Evolutionary conservation across 208 protist species (phyloP), one percentile per base, ranked within the genome.

Genomic region (Trypanosomatidae sp.): DNA sequence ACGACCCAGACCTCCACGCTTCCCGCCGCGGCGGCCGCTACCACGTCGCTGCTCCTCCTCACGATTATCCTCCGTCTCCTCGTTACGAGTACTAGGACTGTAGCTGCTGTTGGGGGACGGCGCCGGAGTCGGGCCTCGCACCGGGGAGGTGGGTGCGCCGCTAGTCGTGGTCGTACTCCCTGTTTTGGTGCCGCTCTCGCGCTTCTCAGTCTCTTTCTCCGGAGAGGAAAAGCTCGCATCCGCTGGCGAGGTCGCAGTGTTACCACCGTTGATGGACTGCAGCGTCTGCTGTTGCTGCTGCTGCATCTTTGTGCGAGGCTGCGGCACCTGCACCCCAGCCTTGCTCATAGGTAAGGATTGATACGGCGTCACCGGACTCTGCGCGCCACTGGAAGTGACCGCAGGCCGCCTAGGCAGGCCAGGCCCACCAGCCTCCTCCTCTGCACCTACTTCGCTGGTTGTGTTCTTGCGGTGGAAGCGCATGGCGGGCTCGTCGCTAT

Each of bases 251-350:
- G 76, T 65, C 0, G 53, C 77, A 1, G 53, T 25, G 52, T 74
- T 76, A 47, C 74, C 64, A 47, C 56, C 69, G 44, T n/a, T 56
- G 47, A 67, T 71, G 4, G 73, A n/a, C 13, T 62, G 66, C 25
- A 67, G 77, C 46, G 47, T 52, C 53, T 78, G 84, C 52, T 84
- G 70, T 65, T 80, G 81, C 65, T 80, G 83, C 50, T 81, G 72
- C 69, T 90, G 79, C 73, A 81, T 77, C 75, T 83, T 84, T 3
- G 89, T 91, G 22, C 86, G 85, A 64, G 86, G 89, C 76, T 90
- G 89, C 15, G 89, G 86, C 46, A 91, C 80, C 59, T 90, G 83
- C 55, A 91, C 74, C 17, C 69, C 66, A 0, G 73, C 60, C 52
- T 79, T 78, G 76, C 73, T 72, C 13, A 53, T 69, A 25, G 76